These are phyloP conservation scores for Penicillium paxilli DNA, from an alignment of 495 filamentous ascomycete genomes.

Conservation along the genomic window DNA sequence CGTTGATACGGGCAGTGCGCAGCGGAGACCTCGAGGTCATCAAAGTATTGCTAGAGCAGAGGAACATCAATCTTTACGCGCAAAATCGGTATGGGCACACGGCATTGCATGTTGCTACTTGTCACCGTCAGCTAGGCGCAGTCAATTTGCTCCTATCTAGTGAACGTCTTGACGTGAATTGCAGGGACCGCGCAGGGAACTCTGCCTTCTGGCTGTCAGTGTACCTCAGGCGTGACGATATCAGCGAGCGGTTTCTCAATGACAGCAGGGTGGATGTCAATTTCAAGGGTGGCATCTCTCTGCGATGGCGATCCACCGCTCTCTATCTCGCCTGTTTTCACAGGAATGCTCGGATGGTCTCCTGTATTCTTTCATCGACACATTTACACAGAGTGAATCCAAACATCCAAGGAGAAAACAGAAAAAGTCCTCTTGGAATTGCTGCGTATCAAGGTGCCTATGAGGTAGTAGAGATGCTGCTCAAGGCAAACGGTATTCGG, in stretches of 20 bases:
- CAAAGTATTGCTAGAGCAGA: background rate
- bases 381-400: conserved; percentile 2
- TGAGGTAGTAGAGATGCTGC: conserved; percentile 1
- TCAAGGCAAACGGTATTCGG: conserved; percentile 2
- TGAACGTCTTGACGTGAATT: background rate
- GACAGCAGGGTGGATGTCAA: conserved; percentile 1
- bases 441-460: background rate
- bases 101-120: conserved; percentile 2
- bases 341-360: background rate
- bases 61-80: conserved; percentile 1
- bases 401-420: conserved; percentile 1
- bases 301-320: background rate
- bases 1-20: background rate
- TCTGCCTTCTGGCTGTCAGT: conserved; percentile 1
- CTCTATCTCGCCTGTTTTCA: background rate
- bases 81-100: conserved; percentile 1
- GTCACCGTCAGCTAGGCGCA: background rate
- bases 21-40: background rate
- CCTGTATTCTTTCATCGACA: conserved; percentile 3
- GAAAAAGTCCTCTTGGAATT: conserved; percentile 2
- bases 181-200: background rate
- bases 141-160: background rate
- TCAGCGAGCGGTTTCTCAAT: conserved; percentile 4
- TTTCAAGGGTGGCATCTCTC: background rate
- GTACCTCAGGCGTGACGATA: background rate